phyloP scores from a whole-genome alignment of 1,284 basidiomycete genomes.

The Xanthoconium separans region DNA sequence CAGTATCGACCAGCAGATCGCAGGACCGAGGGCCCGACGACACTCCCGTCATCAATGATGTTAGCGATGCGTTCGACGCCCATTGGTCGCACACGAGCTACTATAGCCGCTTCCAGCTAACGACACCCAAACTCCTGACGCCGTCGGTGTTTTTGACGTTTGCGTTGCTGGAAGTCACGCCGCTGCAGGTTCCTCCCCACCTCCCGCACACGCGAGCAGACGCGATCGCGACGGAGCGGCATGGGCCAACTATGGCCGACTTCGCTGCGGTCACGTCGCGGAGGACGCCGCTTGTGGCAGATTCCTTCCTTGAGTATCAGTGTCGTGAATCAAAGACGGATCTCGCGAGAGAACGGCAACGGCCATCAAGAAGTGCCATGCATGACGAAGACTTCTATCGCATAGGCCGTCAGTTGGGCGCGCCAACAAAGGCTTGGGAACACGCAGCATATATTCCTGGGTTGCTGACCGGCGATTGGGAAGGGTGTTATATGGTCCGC shows the following conservation, averaged over 20 bases:
- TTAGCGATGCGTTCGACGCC: constrained; percentile 11
- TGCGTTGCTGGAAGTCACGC: constrained; percentile 45
- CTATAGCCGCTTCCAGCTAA: constrained; percentile 21
- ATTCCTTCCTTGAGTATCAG: constrained; percentile 31
- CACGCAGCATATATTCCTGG: constrained; percentile 38
- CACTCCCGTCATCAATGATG: constrained; percentile 4
- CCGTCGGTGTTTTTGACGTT: constrained; percentile 52
- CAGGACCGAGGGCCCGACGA: constrained; percentile 22
- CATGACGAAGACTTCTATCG: constrained; percentile 46
- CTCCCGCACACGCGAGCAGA: constrained; percentile 46
- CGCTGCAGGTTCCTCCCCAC: constrained; percentile 45
- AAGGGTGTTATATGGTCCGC: constrained; percentile 54
- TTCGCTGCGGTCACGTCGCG: constrained; percentile 33
- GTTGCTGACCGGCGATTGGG: constrained; percentile 53
- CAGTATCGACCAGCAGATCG: constrained; percentile 24
- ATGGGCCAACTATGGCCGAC: constrained; percentile 54
- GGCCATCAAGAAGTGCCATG: constrained; percentile 35
- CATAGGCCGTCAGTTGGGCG: constrained; percentile 26
- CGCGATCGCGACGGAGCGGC: constrained; percentile 40
- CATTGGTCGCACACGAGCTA: constrained; percentile 19
- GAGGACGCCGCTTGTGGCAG: constrained; percentile 46
- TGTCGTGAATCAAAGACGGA: constrained; percentile 34
- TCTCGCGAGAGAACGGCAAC: constrained; percentile 33
- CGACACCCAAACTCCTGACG: constrained; percentile 38
- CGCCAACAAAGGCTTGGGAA: constrained; percentile 28